Evolutionary conservation across 257 asterid species (phyloP).

Genomic region (Lycium ferocissimum): DNA sequence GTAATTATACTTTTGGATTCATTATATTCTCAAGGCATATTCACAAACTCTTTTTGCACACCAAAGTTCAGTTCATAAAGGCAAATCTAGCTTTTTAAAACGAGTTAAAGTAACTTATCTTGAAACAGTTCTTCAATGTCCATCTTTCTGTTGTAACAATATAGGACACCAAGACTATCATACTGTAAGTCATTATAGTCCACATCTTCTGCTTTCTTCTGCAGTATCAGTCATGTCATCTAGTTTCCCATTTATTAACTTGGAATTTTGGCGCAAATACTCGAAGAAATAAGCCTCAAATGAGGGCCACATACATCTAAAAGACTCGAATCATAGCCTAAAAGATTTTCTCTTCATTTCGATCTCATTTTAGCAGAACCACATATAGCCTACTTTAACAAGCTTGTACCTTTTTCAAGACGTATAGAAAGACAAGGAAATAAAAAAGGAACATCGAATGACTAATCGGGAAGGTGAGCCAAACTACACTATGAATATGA

Average conservation of each 20-base stretch:
- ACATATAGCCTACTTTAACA: no score
- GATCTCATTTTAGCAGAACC: neutral
- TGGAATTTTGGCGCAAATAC: neutral
- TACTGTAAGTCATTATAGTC: neutral
- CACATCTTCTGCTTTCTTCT: neutral
- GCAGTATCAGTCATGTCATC: neutral
- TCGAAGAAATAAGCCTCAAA: neutral
- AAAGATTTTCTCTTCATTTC: neutral
- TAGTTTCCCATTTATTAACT: no score
- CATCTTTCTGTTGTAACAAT: neutral
- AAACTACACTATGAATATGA: no score
- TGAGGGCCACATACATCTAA: neutral
- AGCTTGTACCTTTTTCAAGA: no score
- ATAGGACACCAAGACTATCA: neutral
- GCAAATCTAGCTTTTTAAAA: neutral
- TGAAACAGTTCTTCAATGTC: neutral
- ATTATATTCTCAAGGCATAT: neutral
- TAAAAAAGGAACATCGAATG: no score
- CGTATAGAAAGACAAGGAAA: no score
- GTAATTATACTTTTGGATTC: neutral
- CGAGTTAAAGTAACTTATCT: neutral
- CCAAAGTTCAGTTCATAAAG: neutral
- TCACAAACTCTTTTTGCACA: neutral
- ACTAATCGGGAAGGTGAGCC: no score
- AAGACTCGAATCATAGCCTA: neutral